A percentile compares a stretch with the other conserved stretches of the same genome.
Evolutionary conservation across 331 rosid species (phyloP).

Genomic region (Telfairia occidentalis): DNA sequence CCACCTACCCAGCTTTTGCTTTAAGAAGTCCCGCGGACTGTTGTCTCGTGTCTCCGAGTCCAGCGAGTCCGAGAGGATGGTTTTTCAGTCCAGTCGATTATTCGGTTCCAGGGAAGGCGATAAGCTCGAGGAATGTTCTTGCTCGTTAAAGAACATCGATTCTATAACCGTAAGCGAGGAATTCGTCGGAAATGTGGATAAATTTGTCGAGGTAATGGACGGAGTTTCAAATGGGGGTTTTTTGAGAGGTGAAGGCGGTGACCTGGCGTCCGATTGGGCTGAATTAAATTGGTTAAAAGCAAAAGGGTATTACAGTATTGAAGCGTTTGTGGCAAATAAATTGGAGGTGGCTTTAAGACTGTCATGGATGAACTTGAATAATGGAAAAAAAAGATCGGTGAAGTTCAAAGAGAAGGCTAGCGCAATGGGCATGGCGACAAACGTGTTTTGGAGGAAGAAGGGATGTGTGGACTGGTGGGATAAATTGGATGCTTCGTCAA

Average conservation of each 20-base stretch:
- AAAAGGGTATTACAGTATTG: conserved; percentile 64
- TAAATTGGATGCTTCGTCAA: conserved; percentile 40
- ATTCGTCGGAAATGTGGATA: conserved; percentile 38
- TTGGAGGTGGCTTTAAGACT: conserved; percentile 68
- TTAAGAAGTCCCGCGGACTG: conserved; percentile 62
- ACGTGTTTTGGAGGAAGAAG: conserved; percentile 86
- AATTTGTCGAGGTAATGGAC: conserved; percentile 57
- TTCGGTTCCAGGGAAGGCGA: conserved; percentile 63
- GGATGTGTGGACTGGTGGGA: conserved; percentile 91
- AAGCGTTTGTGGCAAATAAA: conserved; percentile 69
- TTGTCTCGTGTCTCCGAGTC: conserved; percentile 50
- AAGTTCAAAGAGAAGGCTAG: conserved; percentile 70
- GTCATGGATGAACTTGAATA: conserved; percentile 51
- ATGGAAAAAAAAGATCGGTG: conserved; percentile 61
- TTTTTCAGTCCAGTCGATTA: conserved; percentile 34
- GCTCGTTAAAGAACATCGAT: conserved; percentile 43
- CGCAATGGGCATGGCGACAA: conserved; percentile 33
- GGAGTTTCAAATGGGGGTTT: conserved; percentile 48
- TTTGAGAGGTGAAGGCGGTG: conserved; percentile 60
- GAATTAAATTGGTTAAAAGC: conserved; percentile 81
- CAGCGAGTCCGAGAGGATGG: conserved; percentile 19
- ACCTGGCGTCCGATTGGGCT: conserved; percentile 61
- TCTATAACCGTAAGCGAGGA: conserved; percentile 40
- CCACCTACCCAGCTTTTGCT: conserved; percentile 58
- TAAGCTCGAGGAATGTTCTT: conserved; percentile 34